Conservation (phyloP, 805 yeast species). For the Candida ponderosae region DNA sequence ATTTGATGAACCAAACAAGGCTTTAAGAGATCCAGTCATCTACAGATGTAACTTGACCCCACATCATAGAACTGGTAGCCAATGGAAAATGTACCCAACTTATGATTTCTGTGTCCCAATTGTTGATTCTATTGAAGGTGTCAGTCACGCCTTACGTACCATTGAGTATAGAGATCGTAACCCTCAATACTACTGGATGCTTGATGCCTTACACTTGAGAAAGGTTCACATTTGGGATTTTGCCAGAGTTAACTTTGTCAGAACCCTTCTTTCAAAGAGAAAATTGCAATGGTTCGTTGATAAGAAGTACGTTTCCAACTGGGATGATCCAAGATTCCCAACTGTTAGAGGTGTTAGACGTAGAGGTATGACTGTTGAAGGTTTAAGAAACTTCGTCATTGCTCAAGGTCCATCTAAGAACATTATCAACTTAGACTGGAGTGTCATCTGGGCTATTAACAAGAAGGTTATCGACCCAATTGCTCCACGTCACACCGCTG, state of each 20-base stretch:
- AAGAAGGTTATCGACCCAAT: conserved; percentile 95
- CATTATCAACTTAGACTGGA: conserved; percentile 96
- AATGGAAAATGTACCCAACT: conserved; percentile 97
- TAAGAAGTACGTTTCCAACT: conserved; percentile 74
- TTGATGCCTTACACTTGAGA: conserved; percentile 71
- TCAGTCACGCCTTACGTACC: conserved; percentile 96
- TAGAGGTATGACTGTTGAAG: conserved; percentile 99
- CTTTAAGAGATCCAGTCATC: conserved; percentile 95
- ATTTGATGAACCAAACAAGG: conserved; percentile 83
- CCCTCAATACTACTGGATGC: conserved; percentile 96
- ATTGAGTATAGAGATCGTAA: conserved; percentile 98
- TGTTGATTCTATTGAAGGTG: conserved; percentile 94
- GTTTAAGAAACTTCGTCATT: conserved; percentile 85
- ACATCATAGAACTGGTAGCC: conserved; percentile 90
- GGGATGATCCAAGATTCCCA: conserved; percentile 99
- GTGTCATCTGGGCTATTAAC: conserved; percentile 94
- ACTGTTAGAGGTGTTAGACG: conserved; percentile 99
- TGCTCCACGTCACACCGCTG: conserved; percentile 92
- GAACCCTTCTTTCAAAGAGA: conserved; percentile 93
- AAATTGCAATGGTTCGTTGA: conserved; percentile 99
- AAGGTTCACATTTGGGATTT: conserved; percentile 98
- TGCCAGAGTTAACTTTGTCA: conserved; percentile 92
- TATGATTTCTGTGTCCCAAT: conserved; percentile 98
- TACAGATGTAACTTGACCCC: conserved; percentile 97
- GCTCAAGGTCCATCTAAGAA: conserved; percentile 98